Conservation (phyloP, 345 rosid genomes). For the Hirschfeldia incana region DNA sequence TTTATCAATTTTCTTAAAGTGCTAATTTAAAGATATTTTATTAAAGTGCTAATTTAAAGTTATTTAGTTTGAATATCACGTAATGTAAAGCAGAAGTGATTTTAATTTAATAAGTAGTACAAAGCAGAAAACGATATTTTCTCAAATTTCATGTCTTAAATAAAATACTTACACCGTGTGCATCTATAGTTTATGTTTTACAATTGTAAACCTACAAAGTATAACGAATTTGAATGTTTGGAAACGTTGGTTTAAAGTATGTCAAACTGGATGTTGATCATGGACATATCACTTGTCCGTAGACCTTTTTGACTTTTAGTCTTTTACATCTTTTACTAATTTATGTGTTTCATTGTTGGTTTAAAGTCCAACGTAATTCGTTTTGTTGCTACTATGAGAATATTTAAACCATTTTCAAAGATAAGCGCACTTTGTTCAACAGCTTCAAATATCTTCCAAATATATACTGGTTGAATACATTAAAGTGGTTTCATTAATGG, state of each 20-base stretch:
- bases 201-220: not conserved
- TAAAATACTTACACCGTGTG: not conserved
- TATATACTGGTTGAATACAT: not conserved
- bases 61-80: not conserved
- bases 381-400: constrained; percentile 1
- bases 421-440: not conserved
- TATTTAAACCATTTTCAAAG: constrained; percentile 5
- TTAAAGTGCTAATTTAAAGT: not conserved
- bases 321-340: not conserved
- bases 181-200: not conserved
- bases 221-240: not conserved
- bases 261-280: not conserved
- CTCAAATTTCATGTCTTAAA: not conserved
- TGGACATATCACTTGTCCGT: constrained; percentile 1
- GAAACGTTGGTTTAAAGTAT: not conserved
- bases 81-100: not conserved
- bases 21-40: not conserved
- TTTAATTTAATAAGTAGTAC: not conserved
- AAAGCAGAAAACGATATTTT: not conserved
- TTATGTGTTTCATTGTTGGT: not conserved
- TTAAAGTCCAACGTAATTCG: not conserved
- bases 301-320: not conserved
- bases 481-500: constrained; percentile 17
- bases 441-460: not conserved
- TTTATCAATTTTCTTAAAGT: no score